Evolutionary conservation across 2,329 filamentous ascomycete species (phyloP).

Genomic region (Xylaria sp.): DNA sequence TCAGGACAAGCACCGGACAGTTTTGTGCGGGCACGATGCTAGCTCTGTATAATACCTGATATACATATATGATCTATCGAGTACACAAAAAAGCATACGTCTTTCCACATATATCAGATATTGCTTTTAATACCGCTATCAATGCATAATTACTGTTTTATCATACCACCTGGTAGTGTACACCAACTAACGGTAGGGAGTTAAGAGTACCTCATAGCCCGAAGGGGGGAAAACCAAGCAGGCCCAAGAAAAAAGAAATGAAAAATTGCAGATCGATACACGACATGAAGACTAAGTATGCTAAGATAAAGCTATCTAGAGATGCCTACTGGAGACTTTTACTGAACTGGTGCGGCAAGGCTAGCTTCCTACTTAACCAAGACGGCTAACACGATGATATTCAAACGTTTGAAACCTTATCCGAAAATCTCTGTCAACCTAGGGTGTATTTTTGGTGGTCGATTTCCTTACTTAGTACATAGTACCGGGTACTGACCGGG

Average conservation of each 20-base stretch:
- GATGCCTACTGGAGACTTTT: neutral
- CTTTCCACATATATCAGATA: neutral
- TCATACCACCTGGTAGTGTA: too few relatives aligned
- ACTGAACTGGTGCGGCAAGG: neutral
- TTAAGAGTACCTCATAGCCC: neutral
- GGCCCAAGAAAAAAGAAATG: neutral
- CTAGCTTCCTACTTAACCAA: neutral
- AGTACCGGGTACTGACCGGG: too few relatives aligned
- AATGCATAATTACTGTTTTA: neutral
- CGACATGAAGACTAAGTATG: conserved; percentile 1
- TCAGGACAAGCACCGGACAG: neutral
- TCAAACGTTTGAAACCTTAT: neutral
- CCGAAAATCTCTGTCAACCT: too few relatives aligned
- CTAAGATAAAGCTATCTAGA: neutral
- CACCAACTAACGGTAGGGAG: neutral
- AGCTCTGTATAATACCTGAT: too few relatives aligned
- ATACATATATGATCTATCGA: too few relatives aligned
- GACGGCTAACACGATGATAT: too few relatives aligned
- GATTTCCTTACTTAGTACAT: too few relatives aligned
- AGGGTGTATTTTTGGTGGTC: too few relatives aligned
- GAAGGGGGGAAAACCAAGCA: neutral
- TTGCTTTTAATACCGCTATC: neutral
- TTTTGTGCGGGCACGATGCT: neutral
- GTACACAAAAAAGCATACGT: neutral
- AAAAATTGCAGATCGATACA: neutral